phyloP scores from a whole-genome alignment of 257 asterid genomes.

The Plantago major region DNA sequence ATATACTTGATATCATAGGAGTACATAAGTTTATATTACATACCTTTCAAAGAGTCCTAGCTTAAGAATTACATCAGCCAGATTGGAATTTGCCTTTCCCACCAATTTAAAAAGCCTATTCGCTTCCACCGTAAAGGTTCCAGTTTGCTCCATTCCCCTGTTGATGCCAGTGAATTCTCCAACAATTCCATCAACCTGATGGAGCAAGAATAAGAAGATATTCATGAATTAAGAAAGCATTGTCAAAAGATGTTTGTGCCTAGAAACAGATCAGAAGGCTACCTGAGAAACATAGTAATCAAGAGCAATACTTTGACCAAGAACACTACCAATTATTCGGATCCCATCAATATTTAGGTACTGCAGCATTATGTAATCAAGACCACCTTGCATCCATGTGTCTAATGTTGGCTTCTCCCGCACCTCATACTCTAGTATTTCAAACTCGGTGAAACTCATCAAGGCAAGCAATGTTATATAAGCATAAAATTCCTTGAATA shows the following conservation, averaged over 20 bases:
- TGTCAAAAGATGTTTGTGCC: neutral
- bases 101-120: constrained; percentile 95
- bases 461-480: neutral
- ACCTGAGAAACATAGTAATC: constrained; percentile 99
- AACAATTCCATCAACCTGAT: constrained; percentile 94
- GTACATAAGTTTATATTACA: constrained; percentile 13
- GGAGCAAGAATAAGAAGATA: constrained; percentile 2
- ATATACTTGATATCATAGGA: too few species aligned
- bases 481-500: too few species aligned
- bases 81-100: constrained; percentile 96
- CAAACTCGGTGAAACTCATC: constrained; percentile 19
- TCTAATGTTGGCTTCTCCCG: constrained; percentile 61
- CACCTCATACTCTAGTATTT: constrained; percentile 77
- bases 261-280: constrained; percentile 17
- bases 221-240: constrained; percentile 8
- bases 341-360: constrained; percentile 75
- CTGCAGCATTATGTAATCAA: constrained; percentile 85
- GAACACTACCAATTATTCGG: constrained; percentile 96
- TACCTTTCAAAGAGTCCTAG: constrained; percentile 99
- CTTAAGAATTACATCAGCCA: constrained; percentile 93
- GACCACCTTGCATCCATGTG: constrained; percentile 98
- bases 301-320: constrained; percentile 98
- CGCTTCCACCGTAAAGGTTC: constrained; percentile 87
- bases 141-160: constrained; percentile 95
- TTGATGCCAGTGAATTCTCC: constrained; percentile 92